Evolutionary conservation across 108 stramenopile species (phyloP).

Genomic region (Fragilaria crotonensis): DNA sequence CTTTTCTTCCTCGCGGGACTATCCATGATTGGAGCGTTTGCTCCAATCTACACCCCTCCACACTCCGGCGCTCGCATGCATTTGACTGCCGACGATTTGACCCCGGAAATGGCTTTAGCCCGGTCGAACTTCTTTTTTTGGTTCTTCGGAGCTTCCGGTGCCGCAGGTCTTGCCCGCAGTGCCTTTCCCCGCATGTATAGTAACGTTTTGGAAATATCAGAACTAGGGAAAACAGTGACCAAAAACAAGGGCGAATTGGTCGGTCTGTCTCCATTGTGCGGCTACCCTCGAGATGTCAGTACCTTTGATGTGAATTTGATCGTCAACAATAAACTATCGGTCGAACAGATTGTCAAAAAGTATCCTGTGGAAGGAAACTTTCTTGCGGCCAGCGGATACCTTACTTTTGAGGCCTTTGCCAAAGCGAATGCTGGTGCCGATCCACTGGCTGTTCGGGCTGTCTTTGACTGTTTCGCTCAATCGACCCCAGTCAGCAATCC

Average conservation of each 20-base stretch:
- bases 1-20: too few relatives aligned
- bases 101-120: too few relatives aligned
- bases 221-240: constrained; percentile 38
- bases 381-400: constrained; percentile 47
- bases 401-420: constrained; percentile 48
- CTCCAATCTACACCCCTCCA: too few relatives aligned
- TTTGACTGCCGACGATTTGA: too few relatives aligned
- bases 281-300: constrained; percentile 57
- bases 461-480: constrained; percentile 54
- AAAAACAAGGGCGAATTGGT: constrained; percentile 33
- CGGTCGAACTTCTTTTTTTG: constrained; percentile 30
- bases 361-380: constrained; percentile 55
- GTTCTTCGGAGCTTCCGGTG: constrained; percentile 72
- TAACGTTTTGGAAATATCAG: constrained; percentile 27
- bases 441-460: constrained; percentile 64
- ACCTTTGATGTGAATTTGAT: constrained; percentile 46
- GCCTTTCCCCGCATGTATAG: constrained; percentile 53
- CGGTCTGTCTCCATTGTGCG: constrained; percentile 45
- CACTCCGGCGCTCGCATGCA: too few relatives aligned
- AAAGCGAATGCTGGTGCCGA: constrained; percentile 44
- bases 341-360: constrained; percentile 52
- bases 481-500: constrained; percentile 46
- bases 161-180: constrained; percentile 39
- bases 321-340: constrained; percentile 43
- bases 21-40: too few relatives aligned